Evolutionary conservation across 2,329 filamentous ascomycete species (phyloP), one percentile per base, ranked within the genome.

Genomic region (Cordyceps fumosorosea): DNA sequence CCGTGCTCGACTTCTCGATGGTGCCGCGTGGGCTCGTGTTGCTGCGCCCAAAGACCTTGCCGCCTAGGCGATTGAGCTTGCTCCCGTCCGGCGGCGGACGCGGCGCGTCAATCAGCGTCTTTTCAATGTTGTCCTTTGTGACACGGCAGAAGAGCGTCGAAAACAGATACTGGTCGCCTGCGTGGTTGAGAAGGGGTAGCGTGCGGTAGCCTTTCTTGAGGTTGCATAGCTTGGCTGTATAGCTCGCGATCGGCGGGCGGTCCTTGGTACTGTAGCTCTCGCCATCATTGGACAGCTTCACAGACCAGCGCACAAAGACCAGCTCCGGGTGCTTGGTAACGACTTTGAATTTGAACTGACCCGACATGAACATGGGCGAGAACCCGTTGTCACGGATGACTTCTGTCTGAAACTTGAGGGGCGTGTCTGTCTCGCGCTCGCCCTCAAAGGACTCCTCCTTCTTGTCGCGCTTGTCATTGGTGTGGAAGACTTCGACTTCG

Each of bases 281-380:
- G 48, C 90, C 90, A 71, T 93, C 90, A 63, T 85, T 81, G 1
- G 92, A 93, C 67, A 95, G 89, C 82, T 90, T 93, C 61, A 98
- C 91, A 26, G 89, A 93, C 85, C 91, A 96, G 52, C 92, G 89
- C 58, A 99, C 87, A 74, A 98, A 98, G 63, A 98, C 89, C 34
- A 99, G 81, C 68, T 95, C 91, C 0, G 93, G 93, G 71, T 93
- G 93, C 71, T 96, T 96, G n/a, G 95, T 98, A 54, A 91, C 91
- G 26, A 97, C 81, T 62, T 86, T 88, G 74, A 97, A 89, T 64
- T 85, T 85, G 76, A 93, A 90, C 63, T 84, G 84, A 67, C 91
- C 86, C 68, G 93, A 86, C 37, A 64, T 66, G 75, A 96, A 99
- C 61, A 88, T 81, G 1, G 95, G 95, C 72, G 96, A 96, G 77